Evolutionary conservation across 176 grass and related monocot genomes (phyloP), one percentile per base, ranked within the genome.

Genomic region (Phragmites australis): DNA sequence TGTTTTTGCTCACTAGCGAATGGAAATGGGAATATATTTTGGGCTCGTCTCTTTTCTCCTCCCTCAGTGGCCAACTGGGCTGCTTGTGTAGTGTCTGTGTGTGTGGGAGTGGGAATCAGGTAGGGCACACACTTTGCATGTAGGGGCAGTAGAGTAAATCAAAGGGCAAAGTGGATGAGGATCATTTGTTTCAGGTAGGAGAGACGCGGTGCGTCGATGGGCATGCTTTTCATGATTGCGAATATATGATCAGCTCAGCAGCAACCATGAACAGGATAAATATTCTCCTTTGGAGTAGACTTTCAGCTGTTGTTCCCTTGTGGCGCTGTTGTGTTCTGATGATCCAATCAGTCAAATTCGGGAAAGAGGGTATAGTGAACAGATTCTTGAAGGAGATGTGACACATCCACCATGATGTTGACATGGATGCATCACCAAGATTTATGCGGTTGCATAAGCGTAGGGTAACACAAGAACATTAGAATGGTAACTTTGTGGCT

Each of bases 1-100:
- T 49, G 26, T 55, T 81, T 83, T 41, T 39, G 60, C 48, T 76
- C 71, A 15, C 11, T n/a, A 50, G 47, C n/a, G 45, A 85, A 83
- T 88, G 82, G 81, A 90, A 88, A 83, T 83, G 65, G 60, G 91
- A 83, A 93, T 83, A 90, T 83, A 51, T 50, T 53, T 58, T 74
- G n/a, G n/a, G n/a, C 62, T 76, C 32, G 4, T 50, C 8, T 53
- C 7, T 15, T 77, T 37, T 75, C 52, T 55, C 63, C 3, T 44
- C 29, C 29, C 25, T 65, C 53, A 30, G 46, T 81, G 46, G 77
- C 53, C 87, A 81, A 56, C 26, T 74, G 48, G 75, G 37, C 45
- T 37, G 31, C 22, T 34, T 16, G 3, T 65, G 25, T n/a, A 17
- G 9, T 39, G 9, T 68, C 4, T 80, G 8, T 42, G 25, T 30